These are phyloP conservation scores for Saccharum officinarum DNA, from an alignment of 176 grass and related monocot species.

Conservation along the genomic window DNA sequence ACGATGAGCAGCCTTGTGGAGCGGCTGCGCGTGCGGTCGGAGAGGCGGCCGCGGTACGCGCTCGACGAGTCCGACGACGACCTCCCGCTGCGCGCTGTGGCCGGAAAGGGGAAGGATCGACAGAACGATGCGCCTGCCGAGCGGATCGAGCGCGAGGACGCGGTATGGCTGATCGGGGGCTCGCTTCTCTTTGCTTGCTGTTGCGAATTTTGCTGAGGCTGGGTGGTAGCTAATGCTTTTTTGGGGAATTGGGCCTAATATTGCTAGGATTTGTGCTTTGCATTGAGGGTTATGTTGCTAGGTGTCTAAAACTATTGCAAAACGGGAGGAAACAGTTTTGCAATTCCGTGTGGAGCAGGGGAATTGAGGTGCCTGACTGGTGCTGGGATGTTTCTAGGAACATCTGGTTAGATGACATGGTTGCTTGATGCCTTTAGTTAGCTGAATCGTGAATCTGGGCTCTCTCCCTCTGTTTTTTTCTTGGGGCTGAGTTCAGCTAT, in stretches of 20 bases:
- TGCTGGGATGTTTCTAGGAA: not conserved
- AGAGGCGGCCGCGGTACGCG: constrained; percentile 81
- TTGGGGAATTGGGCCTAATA: not conserved
- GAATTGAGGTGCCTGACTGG: not conserved
- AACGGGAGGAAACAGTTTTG: constrained; percentile 7
- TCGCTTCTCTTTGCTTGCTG: constrained; percentile 3
- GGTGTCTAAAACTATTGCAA: not conserved
- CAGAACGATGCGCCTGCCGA: constrained; percentile 54
- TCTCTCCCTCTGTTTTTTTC: not conserved
- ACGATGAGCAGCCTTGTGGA: constrained; percentile 98
- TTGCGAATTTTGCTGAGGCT: constrained; percentile 39
- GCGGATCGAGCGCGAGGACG: constrained; percentile 71
- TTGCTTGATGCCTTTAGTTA: not conserved
- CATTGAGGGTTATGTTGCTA: constrained; percentile 1
- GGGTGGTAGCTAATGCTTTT: constrained; percentile 8
- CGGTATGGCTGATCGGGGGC: constrained; percentile 46
- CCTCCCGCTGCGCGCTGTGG: constrained; percentile 39
- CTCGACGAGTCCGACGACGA: constrained; percentile 95
- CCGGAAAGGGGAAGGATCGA: constrained; percentile 51
- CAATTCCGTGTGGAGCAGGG: constrained; percentile 19
- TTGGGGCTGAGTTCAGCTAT: constrained; percentile 2
- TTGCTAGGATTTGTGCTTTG: constrained; percentile 24
- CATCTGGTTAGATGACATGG: not conserved
- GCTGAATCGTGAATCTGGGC: constrained; percentile 31
- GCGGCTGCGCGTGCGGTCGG: constrained; percentile 92